Base-by-base conservation (phyloP, 73 alveolate species). In the Diophrys appendiculata region DNA sequence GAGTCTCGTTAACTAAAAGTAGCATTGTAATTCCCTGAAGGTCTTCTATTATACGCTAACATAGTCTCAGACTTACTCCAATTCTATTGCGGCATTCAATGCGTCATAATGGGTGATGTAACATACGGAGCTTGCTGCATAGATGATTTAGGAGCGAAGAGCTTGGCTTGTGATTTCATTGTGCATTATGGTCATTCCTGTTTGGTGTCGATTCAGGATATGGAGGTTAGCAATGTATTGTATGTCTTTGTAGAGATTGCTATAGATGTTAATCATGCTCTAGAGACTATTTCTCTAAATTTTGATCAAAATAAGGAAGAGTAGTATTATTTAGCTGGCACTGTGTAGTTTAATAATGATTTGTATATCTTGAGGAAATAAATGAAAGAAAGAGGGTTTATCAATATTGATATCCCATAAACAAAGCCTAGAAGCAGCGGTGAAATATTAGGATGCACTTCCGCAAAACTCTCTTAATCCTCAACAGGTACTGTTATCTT, bases 41-140 rank as follows among this genome's bases (percentile, higher is more conserved):
- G 99, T 13, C 88, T 98, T 28, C 95, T 95, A 85, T 77, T 97
- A 35, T 97, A 89, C 86, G 91, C 97, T 54, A 73, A 94, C 52
- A 71, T 94, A 73, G 85, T 95, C 25, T 76, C 98, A 24, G 99
- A 96, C 81, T 88, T 95, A 8, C 78, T 92, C 30, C 52, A 90
- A n/a, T 75, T 83, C 3, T 95, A 97, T 72, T 94, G 95, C 29
- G 84, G 72, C 8, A 52, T 84, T 2, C 88, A 89, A 28, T 78
- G 91, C 68, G 76, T 96, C 55, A 96, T 98, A 33, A 83, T 96
- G 88, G 99, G 99, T 3, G 99, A 98, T 80, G 99, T 96, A 11
- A 97, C 99, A 5, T 98, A 96, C 87, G 99, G 99, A 1, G 99
- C 99, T 18, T 98, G 99, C 80, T 98, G 99, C 81, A 92, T 98